Evolutionary conservation across 2,329 filamentous ascomycete genomes (phyloP).

Genomic region (Colletotrichum lindemuthianum): DNA sequence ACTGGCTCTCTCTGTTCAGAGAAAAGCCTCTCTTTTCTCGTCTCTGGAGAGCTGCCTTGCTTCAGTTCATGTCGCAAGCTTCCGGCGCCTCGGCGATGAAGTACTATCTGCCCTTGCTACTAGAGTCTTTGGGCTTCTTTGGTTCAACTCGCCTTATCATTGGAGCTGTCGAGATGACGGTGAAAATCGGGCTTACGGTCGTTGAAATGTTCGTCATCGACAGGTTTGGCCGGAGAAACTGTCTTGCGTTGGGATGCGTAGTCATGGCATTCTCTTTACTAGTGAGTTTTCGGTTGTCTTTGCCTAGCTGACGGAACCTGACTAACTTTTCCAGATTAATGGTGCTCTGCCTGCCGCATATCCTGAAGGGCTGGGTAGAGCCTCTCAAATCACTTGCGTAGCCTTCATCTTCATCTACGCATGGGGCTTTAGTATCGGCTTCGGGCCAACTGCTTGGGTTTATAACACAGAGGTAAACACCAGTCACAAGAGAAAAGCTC

Average conservation of each 20-base stretch:
- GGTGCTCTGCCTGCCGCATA: constrained; percentile 62
- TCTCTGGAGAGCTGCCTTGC: constrained; percentile 65
- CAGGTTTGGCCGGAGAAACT: constrained; percentile 58
- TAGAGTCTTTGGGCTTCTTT: constrained; percentile 60
- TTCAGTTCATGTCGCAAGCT: constrained; percentile 71
- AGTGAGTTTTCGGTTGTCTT: constrained; percentile 46
- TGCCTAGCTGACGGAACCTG: background rate
- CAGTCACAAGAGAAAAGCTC: background rate
- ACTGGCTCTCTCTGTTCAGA: constrained; percentile 60
- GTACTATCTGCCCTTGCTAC: constrained; percentile 66
- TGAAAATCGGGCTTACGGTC: constrained; percentile 66
- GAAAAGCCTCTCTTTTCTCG: constrained; percentile 59
- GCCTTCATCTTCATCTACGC: constrained; percentile 68
- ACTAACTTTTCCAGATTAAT: constrained; percentile 55
- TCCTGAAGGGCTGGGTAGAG: constrained; percentile 58
- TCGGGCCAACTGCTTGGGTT: constrained; percentile 67
- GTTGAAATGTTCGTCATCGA: constrained; percentile 68
- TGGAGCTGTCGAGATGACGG: constrained; percentile 65
- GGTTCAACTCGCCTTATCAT: constrained; percentile 60
- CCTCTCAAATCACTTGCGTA: constrained; percentile 61
- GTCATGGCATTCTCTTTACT: constrained; percentile 65
- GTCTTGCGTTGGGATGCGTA: constrained; percentile 58
- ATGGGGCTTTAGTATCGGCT: constrained; percentile 66
- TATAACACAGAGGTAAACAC: constrained; percentile 64
- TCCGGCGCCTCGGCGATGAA: constrained; percentile 69